Base-by-base conservation (phyloP, 805 yeast species). In the Metschnikowia henanensis region DNA sequence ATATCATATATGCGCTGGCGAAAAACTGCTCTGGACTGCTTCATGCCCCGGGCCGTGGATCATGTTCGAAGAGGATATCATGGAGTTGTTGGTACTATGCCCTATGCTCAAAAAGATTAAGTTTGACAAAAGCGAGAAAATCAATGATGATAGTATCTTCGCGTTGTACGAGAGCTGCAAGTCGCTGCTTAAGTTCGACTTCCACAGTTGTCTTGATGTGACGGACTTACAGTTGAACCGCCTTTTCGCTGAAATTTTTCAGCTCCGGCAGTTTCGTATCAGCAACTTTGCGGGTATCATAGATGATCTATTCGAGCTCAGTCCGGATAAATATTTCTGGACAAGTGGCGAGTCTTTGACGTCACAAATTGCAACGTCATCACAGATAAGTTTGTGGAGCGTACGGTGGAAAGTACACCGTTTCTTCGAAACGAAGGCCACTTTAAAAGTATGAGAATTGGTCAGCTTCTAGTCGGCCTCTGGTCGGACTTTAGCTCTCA, bases 401-500 rank as follows among this genome's bases (percentile, higher is more conserved):
- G 77, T 45, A 73, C 94, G 34, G 89, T 88, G 9, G 61, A 67
- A 26, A 69, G 81, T 47, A 96, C 97, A 1, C 98, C 98, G 4
- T 79, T 88, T 39, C 68, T 94, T 50, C 76, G 97, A 52, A 90
- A 90, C 56, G 87, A 94, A 26, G 91, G 88, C 13, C 70, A 94
- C 45, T 91, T 96, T 7, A 94, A 94, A 64, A 94, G 98, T 70
- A 72, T 82, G 58, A 82, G 83, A 57, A 80, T 92, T 22, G 88
- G 97, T n/a, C n/a, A n/a, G n/a, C n/a, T n/a, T n/a, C n/a, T n/a
- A n/a, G n/a, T n/a, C n/a, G n/a, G n/a, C n/a, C n/a, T n/a, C n/a
- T n/a, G n/a, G n/a, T n/a, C n/a, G n/a, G n/a, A n/a, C n/a, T n/a
- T n/a, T n/a, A n/a, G n/a, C n/a, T n/a, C n/a, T n/a, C n/a, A n/a